Evolutionary conservation across 768 basidiomycete genomes (phyloP).

Genomic region (Pisolithus marmoratus): DNA sequence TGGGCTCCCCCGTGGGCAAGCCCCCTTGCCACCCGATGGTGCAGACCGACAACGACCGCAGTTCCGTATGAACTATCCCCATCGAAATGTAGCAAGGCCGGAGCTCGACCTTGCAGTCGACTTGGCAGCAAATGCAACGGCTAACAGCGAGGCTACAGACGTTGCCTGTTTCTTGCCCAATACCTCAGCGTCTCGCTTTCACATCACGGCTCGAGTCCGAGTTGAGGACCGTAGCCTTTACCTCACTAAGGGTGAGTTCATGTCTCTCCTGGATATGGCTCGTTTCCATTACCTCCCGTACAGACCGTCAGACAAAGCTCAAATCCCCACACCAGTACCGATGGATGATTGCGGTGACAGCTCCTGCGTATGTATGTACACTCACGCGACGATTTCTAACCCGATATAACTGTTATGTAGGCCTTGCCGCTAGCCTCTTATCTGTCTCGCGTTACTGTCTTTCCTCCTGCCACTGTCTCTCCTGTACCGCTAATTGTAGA

Average conservation of each 20-base stretch:
- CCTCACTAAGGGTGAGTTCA: conserved; percentile 33
- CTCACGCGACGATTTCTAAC: neutral
- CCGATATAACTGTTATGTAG: conserved; percentile 6
- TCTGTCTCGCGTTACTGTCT: conserved; percentile 33
- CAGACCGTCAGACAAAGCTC: conserved; percentile 29
- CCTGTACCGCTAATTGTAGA: conserved; percentile 26
- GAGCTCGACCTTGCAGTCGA: conserved; percentile 28
- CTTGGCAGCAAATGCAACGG: neutral
- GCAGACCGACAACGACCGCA: conserved; percentile 2
- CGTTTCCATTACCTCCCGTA: neutral
- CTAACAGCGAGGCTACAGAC: neutral
- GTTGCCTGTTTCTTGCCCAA: conserved; percentile 8
- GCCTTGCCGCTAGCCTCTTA: conserved; percentile 26
- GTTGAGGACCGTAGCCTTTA: conserved; percentile 42
- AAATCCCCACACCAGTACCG: conserved; percentile 34
- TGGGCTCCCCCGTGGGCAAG: neutral
- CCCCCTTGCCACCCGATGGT: neutral
- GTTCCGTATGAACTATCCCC: conserved; percentile 37
- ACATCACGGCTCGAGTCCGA: conserved; percentile 38
- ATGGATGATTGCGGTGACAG: conserved; percentile 41
- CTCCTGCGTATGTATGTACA: conserved; percentile 43
- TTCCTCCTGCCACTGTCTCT: conserved; percentile 31
- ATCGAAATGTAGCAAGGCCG: conserved; percentile 37
- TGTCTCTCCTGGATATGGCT: neutral
- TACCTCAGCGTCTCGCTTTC: conserved; percentile 35